A percentile compares a stretch with the other conserved stretches of the same genome.
Conservation (phyloP, 805 yeast species). For the Saturnispora ahearnii region DNA sequence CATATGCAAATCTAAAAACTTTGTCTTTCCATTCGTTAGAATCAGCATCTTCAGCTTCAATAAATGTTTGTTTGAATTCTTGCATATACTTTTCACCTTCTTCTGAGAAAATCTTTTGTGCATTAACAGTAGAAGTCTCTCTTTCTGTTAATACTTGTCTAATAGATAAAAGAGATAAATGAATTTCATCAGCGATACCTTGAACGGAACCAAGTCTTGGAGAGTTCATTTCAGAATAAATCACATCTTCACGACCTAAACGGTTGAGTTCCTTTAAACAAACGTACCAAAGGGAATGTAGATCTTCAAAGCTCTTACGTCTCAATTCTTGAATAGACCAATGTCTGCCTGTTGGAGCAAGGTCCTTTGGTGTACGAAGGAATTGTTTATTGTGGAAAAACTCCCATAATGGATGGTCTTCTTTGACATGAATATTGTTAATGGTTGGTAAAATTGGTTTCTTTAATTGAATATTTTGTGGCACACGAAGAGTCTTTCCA, state of each 20-base stretch:
- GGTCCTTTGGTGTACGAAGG: slow-evolving; percentile 48
- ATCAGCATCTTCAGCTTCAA: slow-evolving; percentile 47
- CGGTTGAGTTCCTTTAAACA: slow-evolving; percentile 76
- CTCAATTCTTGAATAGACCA: slow-evolving; percentile 89
- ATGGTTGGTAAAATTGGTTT: slow-evolving; percentile 82
- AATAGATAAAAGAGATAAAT: slow-evolving; percentile 66
- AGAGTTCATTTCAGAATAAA: slow-evolving; percentile 36
- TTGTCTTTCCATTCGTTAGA: slow-evolving; percentile 52
- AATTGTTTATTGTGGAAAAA: slow-evolving; percentile 63
- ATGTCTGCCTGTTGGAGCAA: slow-evolving; percentile 51
- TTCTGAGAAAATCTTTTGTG: slow-evolving; percentile 36
- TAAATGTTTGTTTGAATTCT: slow-evolving; percentile 51
- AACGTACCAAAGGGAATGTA: slow-evolving; percentile 86
- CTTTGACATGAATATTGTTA: slow-evolving; percentile 59
- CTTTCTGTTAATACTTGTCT: slow-evolving; percentile 85
- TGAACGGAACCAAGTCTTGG: slow-evolving; percentile 17
- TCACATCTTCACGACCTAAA: slow-evolving; percentile 63
- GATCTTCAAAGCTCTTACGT: slow-evolving; percentile 82
- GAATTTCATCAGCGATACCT: slow-evolving; percentile 33
- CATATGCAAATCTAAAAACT: slow-evolving; percentile 70
- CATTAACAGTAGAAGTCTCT: slow-evolving; percentile 58
- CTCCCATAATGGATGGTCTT: slow-evolving; percentile 92
- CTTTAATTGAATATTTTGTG: slow-evolving; percentile 46
- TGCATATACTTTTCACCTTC: slow-evolving; percentile 41
- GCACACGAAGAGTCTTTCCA: slow-evolving; percentile 32